phyloP scores from a whole-genome alignment of 78 protist genomes.

The Acrasis kona region DNA sequence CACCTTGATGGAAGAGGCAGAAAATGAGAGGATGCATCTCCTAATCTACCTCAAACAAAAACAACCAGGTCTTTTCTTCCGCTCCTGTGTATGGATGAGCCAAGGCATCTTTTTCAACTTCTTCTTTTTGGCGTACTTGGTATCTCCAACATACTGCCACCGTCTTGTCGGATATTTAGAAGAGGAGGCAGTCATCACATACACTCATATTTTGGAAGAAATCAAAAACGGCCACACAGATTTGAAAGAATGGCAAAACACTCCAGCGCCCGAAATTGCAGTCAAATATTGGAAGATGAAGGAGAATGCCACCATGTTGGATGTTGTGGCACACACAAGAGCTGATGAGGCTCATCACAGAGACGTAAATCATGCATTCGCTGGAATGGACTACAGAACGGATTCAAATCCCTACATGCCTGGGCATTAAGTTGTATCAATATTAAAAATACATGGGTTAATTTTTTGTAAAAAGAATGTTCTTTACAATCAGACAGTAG shows the following conservation, averaged over 20 bases:
- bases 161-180: slow-evolving; percentile 80
- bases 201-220: slow-evolving; percentile 22
- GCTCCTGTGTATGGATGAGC: slow-evolving; percentile 11
- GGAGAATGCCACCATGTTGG: slow-evolving; percentile 51
- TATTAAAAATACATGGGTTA: no score
- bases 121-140: slow-evolving; percentile 25
- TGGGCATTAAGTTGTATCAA: no score
- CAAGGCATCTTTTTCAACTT: slow-evolving; percentile 42
- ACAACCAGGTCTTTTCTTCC: slow-evolving; percentile 14
- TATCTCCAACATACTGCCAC: slow-evolving; percentile 47
- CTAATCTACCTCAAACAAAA: slow-evolving; percentile 40
- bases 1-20: slow-evolving; percentile 61
- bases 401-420: no score
- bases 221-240: slow-evolving; percentile 19
- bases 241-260: background rate
- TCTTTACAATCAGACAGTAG: no score
- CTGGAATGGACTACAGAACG: background rate
- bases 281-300: slow-evolving; percentile 56
- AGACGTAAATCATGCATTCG: slow-evolving; percentile 50
- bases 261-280: slow-evolving; percentile 63
- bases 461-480: no score
- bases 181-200: slow-evolving; percentile 60
- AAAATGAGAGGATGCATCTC: slow-evolving; percentile 88
- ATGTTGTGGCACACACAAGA: slow-evolving; percentile 51
- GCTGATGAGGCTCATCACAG: slow-evolving; percentile 76